These are phyloP conservation scores for Lipomyces mesembrius DNA, from an alignment of 805 yeast genomes.

Conservation along the genomic window DNA sequence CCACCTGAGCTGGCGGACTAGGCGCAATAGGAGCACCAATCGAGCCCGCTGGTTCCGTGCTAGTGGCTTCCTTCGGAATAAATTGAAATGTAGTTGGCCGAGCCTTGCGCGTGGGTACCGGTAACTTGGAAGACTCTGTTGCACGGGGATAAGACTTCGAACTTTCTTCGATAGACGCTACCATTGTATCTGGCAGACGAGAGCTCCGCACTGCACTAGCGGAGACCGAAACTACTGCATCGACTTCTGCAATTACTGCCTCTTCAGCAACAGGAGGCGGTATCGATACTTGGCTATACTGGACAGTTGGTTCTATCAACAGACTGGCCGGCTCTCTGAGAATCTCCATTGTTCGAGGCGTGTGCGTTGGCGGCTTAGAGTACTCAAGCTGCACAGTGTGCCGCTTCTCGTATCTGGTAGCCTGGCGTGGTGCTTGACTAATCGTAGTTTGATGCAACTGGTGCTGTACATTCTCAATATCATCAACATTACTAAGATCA, in stretches of 20 bases:
- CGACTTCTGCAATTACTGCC: not conserved
- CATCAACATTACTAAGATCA: constrained; percentile 23
- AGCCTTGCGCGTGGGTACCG: constrained; percentile 20
- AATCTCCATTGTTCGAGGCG: constrained; percentile 34
- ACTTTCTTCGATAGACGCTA: not conserved
- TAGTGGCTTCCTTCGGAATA: not conserved
- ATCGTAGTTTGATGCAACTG: constrained; percentile 29
- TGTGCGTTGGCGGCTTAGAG: constrained; percentile 26
- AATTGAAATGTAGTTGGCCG: constrained; percentile 25
- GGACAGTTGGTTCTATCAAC: not conserved
- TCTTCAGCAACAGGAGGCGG: not conserved
- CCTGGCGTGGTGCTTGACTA: constrained; percentile 4
- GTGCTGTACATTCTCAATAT: constrained; percentile 30
- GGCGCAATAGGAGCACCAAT: not conserved
- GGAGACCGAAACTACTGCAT: not conserved
- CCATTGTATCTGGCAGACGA: not conserved
- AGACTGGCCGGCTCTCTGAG: constrained; percentile 14
- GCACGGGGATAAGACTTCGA: not conserved
- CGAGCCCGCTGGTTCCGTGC: not conserved
- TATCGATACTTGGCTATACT: not conserved
- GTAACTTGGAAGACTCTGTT: constrained; percentile 15
- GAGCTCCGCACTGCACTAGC: not conserved
- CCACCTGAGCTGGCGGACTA: not conserved
- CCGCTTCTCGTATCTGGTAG: constrained; percentile 25
- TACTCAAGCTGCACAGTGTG: constrained; percentile 36